phyloP scores from a whole-genome alignment of 2,329 filamentous ascomycete genomes.

The Ophiocordyceps robertsii region DNA sequence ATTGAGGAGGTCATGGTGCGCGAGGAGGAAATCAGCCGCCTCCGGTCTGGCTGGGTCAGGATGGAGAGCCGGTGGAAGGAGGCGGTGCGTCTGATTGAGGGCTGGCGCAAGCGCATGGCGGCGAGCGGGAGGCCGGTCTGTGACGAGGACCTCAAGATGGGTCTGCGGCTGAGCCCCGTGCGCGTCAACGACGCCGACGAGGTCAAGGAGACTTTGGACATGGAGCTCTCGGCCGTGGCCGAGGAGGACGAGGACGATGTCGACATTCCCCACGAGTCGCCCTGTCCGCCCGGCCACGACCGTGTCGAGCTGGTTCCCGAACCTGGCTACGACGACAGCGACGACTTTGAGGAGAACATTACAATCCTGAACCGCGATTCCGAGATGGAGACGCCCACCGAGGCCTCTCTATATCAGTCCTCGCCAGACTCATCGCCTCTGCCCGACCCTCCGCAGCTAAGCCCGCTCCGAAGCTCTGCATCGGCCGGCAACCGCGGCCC shows the following conservation, averaged over 20 bases:
- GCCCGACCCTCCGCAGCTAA: conserved; percentile 31
- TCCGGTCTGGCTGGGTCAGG: conserved; percentile 79
- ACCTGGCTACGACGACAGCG: conserved; percentile 17
- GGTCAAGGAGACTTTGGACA: conserved; percentile 23
- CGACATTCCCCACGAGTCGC: conserved; percentile 9
- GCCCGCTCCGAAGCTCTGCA: conserved; percentile 37
- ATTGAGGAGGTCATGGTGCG: conserved; percentile 88
- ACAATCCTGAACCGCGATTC: conserved; percentile 11
- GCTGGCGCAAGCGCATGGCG: conserved; percentile 76
- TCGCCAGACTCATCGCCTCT: conserved; percentile 29
- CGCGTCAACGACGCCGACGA: conserved; percentile 38
- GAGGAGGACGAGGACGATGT: conserved; percentile 28
- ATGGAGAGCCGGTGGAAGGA: conserved; percentile 90
- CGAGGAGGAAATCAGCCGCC: conserved; percentile 75
- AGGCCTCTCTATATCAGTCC: conserved; percentile 12
- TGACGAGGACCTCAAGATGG: conserved; percentile 53
- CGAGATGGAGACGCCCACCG: conserved; percentile 28
- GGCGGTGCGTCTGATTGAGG: conserved; percentile 79
- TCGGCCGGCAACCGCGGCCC: conserved; percentile 34
- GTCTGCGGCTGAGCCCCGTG: conserved; percentile 49
- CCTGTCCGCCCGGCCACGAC: conserved; percentile 11
- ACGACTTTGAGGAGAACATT: conserved; percentile 24
- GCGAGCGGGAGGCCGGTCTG: conserved; percentile 57
- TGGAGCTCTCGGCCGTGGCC: conserved; percentile 30
- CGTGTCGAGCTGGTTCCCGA: conserved; percentile 8